These are phyloP conservation scores for Claviceps lovelessii DNA, from an alignment of 2,329 filamentous ascomycete genomes.

Conservation along the genomic window DNA sequence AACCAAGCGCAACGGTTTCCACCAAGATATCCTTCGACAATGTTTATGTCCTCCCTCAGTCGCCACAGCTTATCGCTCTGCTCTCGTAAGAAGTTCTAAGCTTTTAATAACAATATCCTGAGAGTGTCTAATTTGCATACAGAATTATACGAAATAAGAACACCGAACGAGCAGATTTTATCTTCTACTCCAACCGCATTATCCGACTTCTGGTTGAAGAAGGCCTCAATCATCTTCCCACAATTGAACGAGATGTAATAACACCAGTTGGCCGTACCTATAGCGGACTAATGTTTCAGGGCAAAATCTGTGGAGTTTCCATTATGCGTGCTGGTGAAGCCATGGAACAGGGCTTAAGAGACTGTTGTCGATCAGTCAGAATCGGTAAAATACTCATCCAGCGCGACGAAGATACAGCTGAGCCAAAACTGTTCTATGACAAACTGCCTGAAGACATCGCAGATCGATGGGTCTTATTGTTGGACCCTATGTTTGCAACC, in stretches of 20 bases:
- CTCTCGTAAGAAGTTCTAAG: conserved; percentile 62
- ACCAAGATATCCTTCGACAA: conserved; percentile 69
- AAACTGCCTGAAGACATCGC: conserved; percentile 92
- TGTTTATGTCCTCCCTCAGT: conserved; percentile 81
- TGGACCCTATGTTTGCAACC: conserved; percentile 99
- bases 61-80: conserved; percentile 90
- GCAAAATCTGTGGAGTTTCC: conserved; percentile 95
- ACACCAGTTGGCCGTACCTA: conserved; percentile 84
- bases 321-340: conserved; percentile 98
- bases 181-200: conserved; percentile 97
- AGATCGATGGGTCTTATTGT: conserved; percentile 77
- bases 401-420: conserved; percentile 83
- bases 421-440: conserved; percentile 92
- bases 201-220: conserved; percentile 94
- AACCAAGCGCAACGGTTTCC: conserved; percentile 79
- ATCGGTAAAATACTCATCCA: conserved; percentile 99
- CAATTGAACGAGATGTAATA: conserved; percentile 74
- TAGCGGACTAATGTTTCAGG: conserved; percentile 84
- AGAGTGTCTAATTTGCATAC: conserved; percentile 5
- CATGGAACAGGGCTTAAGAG: conserved; percentile 92
- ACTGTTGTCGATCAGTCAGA: conserved; percentile 93
- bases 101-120: not conserved
- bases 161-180: conserved; percentile 88
- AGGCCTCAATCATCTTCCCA: conserved; percentile 88
- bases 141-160: conserved; percentile 92